Conservation (phyloP, 192 early-diverging fungal species). For the Bifiguratus adelaidae region DNA sequence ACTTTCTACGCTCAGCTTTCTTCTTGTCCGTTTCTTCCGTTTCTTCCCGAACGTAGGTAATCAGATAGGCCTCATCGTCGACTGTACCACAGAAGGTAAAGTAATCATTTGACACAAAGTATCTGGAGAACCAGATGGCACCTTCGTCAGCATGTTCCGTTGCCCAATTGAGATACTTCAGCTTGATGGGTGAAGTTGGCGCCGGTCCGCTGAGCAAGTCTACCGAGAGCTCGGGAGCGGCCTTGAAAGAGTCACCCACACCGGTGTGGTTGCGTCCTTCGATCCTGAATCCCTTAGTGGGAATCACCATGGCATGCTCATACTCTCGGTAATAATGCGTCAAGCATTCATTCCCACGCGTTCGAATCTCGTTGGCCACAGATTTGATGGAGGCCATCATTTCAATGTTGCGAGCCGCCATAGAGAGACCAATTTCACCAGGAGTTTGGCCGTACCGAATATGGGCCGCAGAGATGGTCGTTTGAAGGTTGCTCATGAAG, state of each 20-base stretch:
- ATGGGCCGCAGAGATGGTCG: not conserved
- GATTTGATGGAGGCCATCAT: slow-evolving; percentile 10
- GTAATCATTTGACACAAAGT: slow-evolving; percentile 12
- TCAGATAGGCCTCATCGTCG: slow-evolving; percentile 7
- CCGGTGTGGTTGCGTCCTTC: slow-evolving; percentile 20
- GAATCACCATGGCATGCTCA: slow-evolving; percentile 24
- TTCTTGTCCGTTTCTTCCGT: not conserved
- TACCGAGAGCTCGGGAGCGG: not conserved
- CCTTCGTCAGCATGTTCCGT: slow-evolving; percentile 18
- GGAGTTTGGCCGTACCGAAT: not conserved
- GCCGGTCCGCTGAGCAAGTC: not conserved
- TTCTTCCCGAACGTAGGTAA: slow-evolving; percentile 11
- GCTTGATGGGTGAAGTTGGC: not conserved
- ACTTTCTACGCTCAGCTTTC: not conserved
- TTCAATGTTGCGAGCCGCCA: not conserved
- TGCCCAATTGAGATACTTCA: slow-evolving; percentile 2
- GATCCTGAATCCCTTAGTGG: slow-evolving; percentile 20
- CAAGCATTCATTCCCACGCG: too few species aligned
- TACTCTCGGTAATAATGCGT: slow-evolving; percentile 16
- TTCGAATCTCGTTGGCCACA: slow-evolving; percentile 11
- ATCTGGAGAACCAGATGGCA: slow-evolving; percentile 13
- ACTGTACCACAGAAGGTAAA: slow-evolving; percentile 13
- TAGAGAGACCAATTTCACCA: not conserved
- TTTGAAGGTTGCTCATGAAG: not conserved
- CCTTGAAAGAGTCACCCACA: not conserved